Evolutionary conservation across 768 basidiomycete genomes (phyloP).

Genomic region (Collybia nuda): DNA sequence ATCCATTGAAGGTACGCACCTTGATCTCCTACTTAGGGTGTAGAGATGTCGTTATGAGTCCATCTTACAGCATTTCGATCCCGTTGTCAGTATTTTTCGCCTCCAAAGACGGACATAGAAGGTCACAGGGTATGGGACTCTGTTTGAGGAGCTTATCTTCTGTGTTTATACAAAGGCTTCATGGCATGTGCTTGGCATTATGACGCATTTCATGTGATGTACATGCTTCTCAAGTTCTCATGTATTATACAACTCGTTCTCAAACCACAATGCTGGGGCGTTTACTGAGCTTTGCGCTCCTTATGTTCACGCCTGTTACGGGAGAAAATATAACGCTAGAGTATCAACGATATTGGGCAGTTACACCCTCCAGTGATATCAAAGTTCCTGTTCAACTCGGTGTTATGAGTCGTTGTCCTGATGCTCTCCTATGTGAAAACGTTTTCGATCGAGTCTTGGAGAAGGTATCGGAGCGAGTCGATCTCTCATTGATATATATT

Average conservation of each 20-base stretch:
- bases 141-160: no score
- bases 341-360: background rate
- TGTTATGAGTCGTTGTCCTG: slow-evolving; percentile 67
- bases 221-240: slow-evolving; percentile 2
- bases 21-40: background rate
- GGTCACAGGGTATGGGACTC: slow-evolving; percentile 55
- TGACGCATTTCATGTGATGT: slow-evolving; percentile 12
- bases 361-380: slow-evolving; percentile 16
- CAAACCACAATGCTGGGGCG: slow-evolving; percentile 9
- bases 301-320: background rate
- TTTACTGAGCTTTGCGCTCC: slow-evolving; percentile 5
- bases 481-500: slow-evolving; percentile 71
- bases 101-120: slow-evolving; percentile 59
- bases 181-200: slow-evolving; percentile 1
- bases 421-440: slow-evolving; percentile 79
- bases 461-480: slow-evolving; percentile 60
- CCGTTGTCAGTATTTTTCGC: slow-evolving; percentile 78
- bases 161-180: background rate
- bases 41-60: slow-evolving; percentile 1
- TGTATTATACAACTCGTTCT: background rate
- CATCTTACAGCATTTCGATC: slow-evolving; percentile 62
- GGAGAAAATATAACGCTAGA: slow-evolving; percentile 7
- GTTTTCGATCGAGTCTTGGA: slow-evolving; percentile 72
- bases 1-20: slow-evolving; percentile 65
- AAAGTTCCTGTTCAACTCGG: slow-evolving; percentile 51